These are phyloP conservation scores for Salix koriyanagi DNA, from an alignment of 345 rosid genomes.

Conservation along the genomic window DNA sequence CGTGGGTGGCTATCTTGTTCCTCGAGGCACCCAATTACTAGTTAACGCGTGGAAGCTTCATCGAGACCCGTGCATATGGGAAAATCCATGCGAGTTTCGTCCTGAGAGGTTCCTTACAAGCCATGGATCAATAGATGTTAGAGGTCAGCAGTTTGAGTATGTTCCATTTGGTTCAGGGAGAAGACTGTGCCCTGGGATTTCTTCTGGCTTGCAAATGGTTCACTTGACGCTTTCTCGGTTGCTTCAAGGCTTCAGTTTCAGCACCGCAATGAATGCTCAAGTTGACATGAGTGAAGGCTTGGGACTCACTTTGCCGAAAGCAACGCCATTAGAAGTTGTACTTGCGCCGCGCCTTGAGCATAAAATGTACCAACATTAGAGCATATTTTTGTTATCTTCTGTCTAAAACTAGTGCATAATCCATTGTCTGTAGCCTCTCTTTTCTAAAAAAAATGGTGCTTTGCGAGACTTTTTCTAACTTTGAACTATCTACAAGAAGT, in stretches of 20 bases:
- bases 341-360: constrained; percentile 11
- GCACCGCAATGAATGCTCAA: not conserved
- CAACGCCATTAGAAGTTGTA: constrained; percentile 12
- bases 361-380: no score
- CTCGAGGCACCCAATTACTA: constrained; percentile 29
- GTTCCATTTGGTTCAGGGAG: constrained; percentile 30
- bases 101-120: constrained; percentile 31
- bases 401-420: no score
- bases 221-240: constrained; percentile 21
- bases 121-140: constrained; percentile 15
- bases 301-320: constrained; percentile 17
- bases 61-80: constrained; percentile 37
- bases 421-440: no score
- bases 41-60: constrained; percentile 39
- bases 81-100: constrained; percentile 18
- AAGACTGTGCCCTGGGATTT: constrained; percentile 27
- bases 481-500: no score
- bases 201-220: constrained; percentile 8
- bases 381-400: no score
- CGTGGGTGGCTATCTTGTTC: constrained; percentile 23
- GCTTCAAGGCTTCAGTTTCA: constrained; percentile 23
- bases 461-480: no score
- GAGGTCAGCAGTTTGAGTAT: constrained; percentile 24
- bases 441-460: no score
- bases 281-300: constrained; percentile 24